Evolutionary conservation across 2,329 filamentous ascomycete genomes (phyloP), one percentile per base, ranked within the genome.

Genomic region (Ilyonectria robusta): DNA sequence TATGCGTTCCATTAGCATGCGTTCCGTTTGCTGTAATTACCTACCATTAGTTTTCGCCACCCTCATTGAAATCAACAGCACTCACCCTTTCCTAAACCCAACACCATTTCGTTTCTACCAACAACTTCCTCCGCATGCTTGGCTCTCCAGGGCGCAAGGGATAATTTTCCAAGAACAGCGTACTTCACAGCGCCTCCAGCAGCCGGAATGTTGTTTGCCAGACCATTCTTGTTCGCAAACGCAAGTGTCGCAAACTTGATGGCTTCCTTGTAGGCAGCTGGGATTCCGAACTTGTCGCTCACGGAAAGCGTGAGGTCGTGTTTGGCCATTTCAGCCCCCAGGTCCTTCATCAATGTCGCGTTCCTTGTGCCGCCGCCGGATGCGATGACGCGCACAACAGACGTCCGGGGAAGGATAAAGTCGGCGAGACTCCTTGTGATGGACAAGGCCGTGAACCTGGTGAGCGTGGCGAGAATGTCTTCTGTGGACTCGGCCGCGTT

Each of bases 241-340:
- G 71, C 77, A n/a, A 78, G 66, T 2, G 75, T 77, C 3, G 76
- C 74, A 62, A 78, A 78, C 61, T 77, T 78, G 64, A 77, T 76
- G 35, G 76, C 77, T 61, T 78, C 76, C 59, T 78, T 78, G 67
- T 75, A 78, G 15, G 74, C 65, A 2, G 76, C 71, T 6, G 77
- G 76, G n/a, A 78, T 67, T 6, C 76, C 76, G 47, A 68, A 76
- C 31, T 75, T 71, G 58, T 78, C 76, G 59, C 76, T 77, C 7
- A 69, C 53, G 11, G 61, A 56, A 13, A 75, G 57, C n/a, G 70
- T 56, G 11, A 78, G 57, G 10, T 61, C 67, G 21, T 75, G 66
- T 29, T 59, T 31, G 10, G 42, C 59, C 7, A 75, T 29, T 42
- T 63, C 55, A 2, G 69, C 58, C 15, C 31, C 29, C 10, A 78